Conservation (phyloP, 2,329 filamentous ascomycete genomes). For the Beauveria caledonica region DNA sequence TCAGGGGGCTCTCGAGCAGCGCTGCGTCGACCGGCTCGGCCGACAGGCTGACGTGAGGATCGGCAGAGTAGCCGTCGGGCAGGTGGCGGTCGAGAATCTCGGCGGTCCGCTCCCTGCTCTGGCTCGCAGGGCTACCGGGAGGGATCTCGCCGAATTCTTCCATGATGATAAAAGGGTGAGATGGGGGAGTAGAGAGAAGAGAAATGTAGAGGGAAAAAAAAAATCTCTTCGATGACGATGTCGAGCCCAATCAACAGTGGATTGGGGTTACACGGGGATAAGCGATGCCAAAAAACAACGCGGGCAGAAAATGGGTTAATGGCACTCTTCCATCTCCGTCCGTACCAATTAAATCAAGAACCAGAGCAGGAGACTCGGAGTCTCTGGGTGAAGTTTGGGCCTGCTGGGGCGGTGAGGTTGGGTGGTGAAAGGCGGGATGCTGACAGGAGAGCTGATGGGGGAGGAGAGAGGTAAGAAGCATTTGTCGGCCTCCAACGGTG, state of each 20-base stretch:
- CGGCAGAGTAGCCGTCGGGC: slow-evolving; percentile 32
- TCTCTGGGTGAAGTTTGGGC: not conserved
- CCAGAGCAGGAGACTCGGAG: not conserved
- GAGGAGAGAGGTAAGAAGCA: not conserved
- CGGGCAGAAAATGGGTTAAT: not conserved
- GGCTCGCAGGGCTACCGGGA: slow-evolving; percentile 19
- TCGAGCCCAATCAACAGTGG: not conserved
- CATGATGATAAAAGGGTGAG: slow-evolving; percentile 16
- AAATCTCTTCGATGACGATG: not conserved
- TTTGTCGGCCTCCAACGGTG: not conserved
- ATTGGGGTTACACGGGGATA: not conserved
- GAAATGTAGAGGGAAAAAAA: not conserved
- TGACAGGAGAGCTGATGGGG: no score
- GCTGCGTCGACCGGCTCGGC: slow-evolving; percentile 14
- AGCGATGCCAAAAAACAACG: not conserved
- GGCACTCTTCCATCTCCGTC: not conserved
- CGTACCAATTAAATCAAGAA: not conserved
- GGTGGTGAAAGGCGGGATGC: no score
- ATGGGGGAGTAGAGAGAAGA: not conserved
- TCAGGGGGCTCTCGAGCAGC: slow-evolving; percentile 12
- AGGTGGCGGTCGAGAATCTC: slow-evolving; percentile 30
- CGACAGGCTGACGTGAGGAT: slow-evolving; percentile 27
- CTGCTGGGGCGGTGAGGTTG: not conserved
- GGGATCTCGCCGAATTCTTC: slow-evolving; percentile 20
- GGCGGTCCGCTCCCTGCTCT: slow-evolving; percentile 24